phyloP scores from a whole-genome alignment of 257 asterid genomes.

The Solanum dulcamara region DNA sequence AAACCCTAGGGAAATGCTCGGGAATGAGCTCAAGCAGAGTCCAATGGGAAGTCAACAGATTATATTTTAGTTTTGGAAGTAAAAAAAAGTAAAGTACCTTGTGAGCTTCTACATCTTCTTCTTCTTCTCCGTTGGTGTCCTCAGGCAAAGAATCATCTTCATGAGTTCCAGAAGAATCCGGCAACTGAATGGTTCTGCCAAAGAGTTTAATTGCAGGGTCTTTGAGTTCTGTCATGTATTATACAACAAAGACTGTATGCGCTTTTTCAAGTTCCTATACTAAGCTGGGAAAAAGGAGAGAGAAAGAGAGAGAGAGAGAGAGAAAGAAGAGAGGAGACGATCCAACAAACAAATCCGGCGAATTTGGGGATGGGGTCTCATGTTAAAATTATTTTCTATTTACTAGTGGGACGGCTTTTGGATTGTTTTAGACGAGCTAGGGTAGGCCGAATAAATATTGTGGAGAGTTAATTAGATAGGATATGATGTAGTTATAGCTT shows the following conservation, averaged over 20 bases:
- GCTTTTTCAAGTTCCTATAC: conserved; percentile 1
- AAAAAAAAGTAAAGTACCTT: conserved; percentile 26
- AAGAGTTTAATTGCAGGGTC: conserved; percentile 90
- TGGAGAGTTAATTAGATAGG: too few species aligned
- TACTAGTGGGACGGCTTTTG: not conserved
- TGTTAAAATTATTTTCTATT: not conserved
- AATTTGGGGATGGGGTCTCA: conserved; percentile 13
- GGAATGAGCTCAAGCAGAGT: not conserved
- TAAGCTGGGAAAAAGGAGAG: not conserved
- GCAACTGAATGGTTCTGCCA: conserved; percentile 69
- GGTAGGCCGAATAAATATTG: too few species aligned
- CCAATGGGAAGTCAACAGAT: not conserved
- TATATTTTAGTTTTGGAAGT: not conserved
- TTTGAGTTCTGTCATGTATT: conserved; percentile 51
- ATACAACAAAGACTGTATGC: not conserved
- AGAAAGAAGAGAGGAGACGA: not conserved
- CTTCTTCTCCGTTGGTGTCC: not conserved
- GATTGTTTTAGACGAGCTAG: too few species aligned
- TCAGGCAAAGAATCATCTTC: conserved; percentile 6
- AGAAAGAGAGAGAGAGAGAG: too few species aligned
- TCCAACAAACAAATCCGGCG: not conserved
- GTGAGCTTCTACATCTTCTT: conserved; percentile 9
- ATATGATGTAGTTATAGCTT: too few species aligned
- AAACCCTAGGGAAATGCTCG: not conserved
- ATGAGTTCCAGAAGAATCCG: conserved; percentile 23